A percentile compares a stretch with the other conserved stretches of the same genome.
Conservation (phyloP, 2,329 filamentous ascomycete species). For the Arthrobotrys sphaeroides region DNA sequence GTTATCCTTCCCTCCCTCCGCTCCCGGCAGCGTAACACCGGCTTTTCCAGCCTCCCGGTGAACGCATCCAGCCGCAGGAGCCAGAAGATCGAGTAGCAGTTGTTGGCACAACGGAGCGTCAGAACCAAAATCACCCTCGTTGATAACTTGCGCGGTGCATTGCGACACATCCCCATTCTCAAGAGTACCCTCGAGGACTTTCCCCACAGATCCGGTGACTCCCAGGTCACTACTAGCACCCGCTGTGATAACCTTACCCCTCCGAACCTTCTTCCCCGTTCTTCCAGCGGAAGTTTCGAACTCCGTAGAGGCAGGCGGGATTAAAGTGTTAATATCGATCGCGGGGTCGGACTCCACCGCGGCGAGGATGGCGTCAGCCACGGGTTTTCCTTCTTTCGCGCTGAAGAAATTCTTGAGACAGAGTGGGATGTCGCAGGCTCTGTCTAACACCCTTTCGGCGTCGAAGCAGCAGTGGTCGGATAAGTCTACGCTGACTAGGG, state of each 20-base stretch:
- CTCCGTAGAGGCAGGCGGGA: neutral
- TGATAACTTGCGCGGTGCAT: neutral
- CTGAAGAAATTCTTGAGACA: neutral
- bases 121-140: neutral
- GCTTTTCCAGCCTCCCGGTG: neutral
- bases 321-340: too few relatives aligned
- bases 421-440: neutral
- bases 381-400: neutral
- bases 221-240: too few relatives aligned
- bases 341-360: neutral
- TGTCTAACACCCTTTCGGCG: neutral
- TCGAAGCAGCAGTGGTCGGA: neutral
- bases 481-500: neutral
- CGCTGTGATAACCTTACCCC: neutral
- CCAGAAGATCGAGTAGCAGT: neutral
- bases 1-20: neutral
- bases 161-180: neutral
- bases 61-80: neutral
- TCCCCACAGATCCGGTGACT: neutral
- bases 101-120: neutral
- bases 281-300: too few relatives aligned
- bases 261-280: neutral
- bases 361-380: neutral
- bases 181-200: neutral
- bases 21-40: neutral